A percentile compares a stretch with the other conserved stretches of the same genome.
These are phyloP conservation scores for Hericium alpestre DNA, from an alignment of 768 basidiomycete species.

Conservation along the genomic window DNA sequence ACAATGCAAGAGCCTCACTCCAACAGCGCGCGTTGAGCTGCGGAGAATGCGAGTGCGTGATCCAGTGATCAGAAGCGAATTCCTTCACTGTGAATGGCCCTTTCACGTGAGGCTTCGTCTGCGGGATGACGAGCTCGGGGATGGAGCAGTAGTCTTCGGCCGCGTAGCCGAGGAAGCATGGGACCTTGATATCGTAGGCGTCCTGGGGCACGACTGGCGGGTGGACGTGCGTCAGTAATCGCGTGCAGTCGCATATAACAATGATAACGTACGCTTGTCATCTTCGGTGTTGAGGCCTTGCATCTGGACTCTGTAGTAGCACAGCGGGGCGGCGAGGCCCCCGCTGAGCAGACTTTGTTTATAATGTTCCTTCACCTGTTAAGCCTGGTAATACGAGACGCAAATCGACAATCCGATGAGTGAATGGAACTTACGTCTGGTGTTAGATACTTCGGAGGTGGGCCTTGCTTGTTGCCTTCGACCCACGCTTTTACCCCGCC, in stretches of 20 bases:
- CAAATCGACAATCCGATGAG: neutral
- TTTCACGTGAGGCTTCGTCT: neutral
- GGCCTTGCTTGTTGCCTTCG: neutral
- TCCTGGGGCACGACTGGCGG: neutral
- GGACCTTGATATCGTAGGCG: neutral
- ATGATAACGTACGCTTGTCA: neutral
- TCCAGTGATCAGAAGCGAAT: neutral
- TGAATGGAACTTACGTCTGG: neutral
- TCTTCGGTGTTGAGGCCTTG: neutral
- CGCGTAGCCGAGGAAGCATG: neutral
- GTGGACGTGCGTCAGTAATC: no score
- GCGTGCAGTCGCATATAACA: neutral
- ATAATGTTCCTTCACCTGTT: neutral
- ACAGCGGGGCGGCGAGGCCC: neutral
- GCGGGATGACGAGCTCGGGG: neutral
- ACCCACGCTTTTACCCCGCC: neutral
- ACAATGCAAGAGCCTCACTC: neutral
- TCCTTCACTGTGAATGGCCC: neutral
- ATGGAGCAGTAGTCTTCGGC: neutral
- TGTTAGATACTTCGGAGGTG: neutral
- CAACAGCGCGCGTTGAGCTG: neutral
- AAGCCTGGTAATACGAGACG: neutral
- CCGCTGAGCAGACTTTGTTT: neutral
- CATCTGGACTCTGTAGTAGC: neutral
- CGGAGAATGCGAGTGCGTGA: neutral